phyloP scores from a whole-genome alignment of 331 rosid genomes.

The Erythrophleum ivorense region DNA sequence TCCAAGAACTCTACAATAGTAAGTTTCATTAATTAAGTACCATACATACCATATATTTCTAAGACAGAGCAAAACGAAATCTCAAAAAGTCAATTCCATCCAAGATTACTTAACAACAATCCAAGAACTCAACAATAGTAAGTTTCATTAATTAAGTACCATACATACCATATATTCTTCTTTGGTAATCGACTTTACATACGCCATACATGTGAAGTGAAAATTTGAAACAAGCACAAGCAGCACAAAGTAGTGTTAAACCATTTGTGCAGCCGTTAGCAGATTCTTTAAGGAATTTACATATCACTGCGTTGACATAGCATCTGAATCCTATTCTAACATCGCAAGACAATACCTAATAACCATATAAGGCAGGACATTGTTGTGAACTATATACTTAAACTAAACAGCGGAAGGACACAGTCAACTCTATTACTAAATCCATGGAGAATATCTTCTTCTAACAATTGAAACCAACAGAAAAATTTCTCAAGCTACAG shows the following conservation, averaged over 20 bases:
- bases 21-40: neutral
- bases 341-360: neutral
- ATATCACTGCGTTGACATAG: neutral
- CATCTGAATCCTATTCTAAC: conserved; percentile 6
- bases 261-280: neutral
- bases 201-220: neutral
- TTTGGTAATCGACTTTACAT: neutral
- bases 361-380: conserved; percentile 25
- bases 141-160: conserved; percentile 1
- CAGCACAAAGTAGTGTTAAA: neutral
- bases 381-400: conserved; percentile 4
- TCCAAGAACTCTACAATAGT: neutral
- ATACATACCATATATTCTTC: neutral
- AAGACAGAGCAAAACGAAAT: conserved; percentile 3
- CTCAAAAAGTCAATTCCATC: neutral
- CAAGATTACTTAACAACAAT: neutral
- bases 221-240: conserved; percentile 12
- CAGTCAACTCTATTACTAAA: neutral
- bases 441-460: conserved; percentile 1
- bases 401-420: neutral
- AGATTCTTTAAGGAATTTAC: neutral
- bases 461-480: conserved; percentile 4
- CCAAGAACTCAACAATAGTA: neutral
- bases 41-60: neutral
- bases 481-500: neutral